Evolutionary conservation across 1,284 basidiomycete species (phyloP).

Genomic region (Rhodotorula glutinis): DNA sequence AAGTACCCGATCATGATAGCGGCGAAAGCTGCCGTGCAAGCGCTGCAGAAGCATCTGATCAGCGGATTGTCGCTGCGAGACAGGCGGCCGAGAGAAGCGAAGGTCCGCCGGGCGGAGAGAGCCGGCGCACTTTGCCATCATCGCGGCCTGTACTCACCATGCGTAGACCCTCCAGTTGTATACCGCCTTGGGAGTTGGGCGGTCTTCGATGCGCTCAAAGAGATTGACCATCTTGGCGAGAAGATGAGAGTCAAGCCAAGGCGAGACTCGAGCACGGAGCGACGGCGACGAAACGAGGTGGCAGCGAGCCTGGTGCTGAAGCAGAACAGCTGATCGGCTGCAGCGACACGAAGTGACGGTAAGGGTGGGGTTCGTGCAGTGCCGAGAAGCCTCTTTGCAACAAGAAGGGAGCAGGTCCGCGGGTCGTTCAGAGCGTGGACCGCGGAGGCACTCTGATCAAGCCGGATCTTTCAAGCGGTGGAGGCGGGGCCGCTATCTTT

Average conservation of each 20-base stretch:
- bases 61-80: no score
- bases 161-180: constrained; percentile 50
- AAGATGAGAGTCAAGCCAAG: not conserved
- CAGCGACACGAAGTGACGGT: not conserved
- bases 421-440: not conserved
- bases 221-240: constrained; percentile 17
- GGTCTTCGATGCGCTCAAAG: constrained; percentile 47
- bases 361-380: not conserved
- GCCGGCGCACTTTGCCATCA: not conserved
- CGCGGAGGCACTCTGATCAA: not conserved
- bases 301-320: not conserved
- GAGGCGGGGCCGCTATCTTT: no score
- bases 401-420: not conserved
- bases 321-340: no score
- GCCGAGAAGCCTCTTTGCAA: not conserved
- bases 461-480: not conserved
- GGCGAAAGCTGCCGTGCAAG: constrained; percentile 29
- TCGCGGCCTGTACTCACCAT: not conserved
- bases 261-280: not conserved
- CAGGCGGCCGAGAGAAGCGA: no score
- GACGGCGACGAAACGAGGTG: not conserved
- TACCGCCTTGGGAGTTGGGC: constrained; percentile 53
- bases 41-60: not conserved
- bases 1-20: constrained; percentile 32
- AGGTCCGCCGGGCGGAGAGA: no score